Base-by-base conservation (phyloP, 805 yeast species). In the Nematodospora valgi region DNA sequence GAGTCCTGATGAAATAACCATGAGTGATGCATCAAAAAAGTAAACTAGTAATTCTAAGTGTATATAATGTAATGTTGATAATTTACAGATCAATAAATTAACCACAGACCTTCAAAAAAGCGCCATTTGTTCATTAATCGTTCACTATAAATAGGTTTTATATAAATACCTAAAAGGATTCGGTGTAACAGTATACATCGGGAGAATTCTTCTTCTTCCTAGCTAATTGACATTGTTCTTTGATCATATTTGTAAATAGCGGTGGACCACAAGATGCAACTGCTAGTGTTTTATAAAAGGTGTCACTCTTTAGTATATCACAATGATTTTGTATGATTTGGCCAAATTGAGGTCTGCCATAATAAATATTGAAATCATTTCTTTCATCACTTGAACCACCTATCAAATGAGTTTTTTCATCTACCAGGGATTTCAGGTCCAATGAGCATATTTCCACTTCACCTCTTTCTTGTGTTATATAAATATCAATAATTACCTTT, bases 131-230 rank as follows among this genome's bases (percentile, higher is more conserved):
- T 13, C 16, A 24, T 24, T 10, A 19, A 15, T 15, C 14, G 14
- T 26, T 26, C 16, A 26, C 14, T 26, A 15, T 26, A 19, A 15
- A 26, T 26, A 26, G 14, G 28, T 18, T 23, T 14, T 30, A 21
- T n/a, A 13, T 30, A 19, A 6, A n/a, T 21, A 4, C 17, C 19
- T 47, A 53, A 36, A 51, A 59, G n/a, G 59, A 43, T 37, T 70
- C 74, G 6, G 59, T 56, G 41, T 64, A 64, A 43, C 68, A 61
- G 42, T 68, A 68, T 25, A 70, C 52, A 38, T 68, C 70, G 1
- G 70, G 70, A 2, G 65, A 49, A 23, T 54, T 42, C n/a, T 24
- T 32, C 4, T 30, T 31, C 47, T 51, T 50, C 16, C 62, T 48
- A 35, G 51, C 48, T 23, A 44, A 47, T 31, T 60, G 62, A 32